Percentiles rank a stretch among this genome's conserved stretches.
Evolutionary conservation across 1,284 basidiomycete species (phyloP).

Genomic region (Xerocomus nothofagi): DNA sequence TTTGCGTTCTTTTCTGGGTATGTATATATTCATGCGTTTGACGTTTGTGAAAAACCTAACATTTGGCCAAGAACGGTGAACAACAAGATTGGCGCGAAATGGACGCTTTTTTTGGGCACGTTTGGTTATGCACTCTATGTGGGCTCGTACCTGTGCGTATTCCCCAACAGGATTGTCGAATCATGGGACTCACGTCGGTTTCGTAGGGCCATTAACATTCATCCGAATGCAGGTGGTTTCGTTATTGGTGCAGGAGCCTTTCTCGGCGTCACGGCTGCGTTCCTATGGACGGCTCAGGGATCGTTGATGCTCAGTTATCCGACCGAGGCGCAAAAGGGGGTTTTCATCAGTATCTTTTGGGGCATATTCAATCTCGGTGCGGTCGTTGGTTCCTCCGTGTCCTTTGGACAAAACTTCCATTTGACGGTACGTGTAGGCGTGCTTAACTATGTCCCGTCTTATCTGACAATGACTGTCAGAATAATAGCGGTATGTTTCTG

Average conservation of each 20-base stretch:
- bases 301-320: constrained; percentile 65
- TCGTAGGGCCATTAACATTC: constrained; percentile 45
- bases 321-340: constrained; percentile 57
- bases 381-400: constrained; percentile 59
- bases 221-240: constrained; percentile 41
- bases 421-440: constrained; percentile 27
- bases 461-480: neutral
- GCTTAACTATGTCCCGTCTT: neutral
- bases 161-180: neutral
- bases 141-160: constrained; percentile 44
- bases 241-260: constrained; percentile 58
- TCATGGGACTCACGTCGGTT: neutral
- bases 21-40: neutral
- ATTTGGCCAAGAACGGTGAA: constrained; percentile 43
- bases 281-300: constrained; percentile 69
- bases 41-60: neutral
- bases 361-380: constrained; percentile 65
- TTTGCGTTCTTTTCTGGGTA: constrained; percentile 48
- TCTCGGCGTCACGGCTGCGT: constrained; percentile 60
- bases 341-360: constrained; percentile 66
- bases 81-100: constrained; percentile 52
- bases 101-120: constrained; percentile 55
- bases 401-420: constrained; percentile 51
- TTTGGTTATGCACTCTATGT: constrained; percentile 54
- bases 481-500: constrained; percentile 19